Base-by-base conservation (phyloP, 768 basidiomycete species). In the Asterophora parasitica region DNA sequence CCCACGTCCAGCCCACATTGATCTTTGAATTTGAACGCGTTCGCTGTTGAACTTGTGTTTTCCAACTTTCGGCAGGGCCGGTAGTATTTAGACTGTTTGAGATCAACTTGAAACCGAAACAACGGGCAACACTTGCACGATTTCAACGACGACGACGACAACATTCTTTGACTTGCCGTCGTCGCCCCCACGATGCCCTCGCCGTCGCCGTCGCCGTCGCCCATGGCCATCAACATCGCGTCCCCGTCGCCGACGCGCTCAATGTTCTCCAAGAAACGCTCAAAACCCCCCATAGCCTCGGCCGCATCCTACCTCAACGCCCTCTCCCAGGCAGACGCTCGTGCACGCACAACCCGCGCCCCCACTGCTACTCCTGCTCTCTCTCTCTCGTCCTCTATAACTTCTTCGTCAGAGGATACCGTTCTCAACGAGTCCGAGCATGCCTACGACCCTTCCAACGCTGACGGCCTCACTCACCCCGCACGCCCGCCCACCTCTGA, bases 401-500 rank as follows among this genome's bases (percentile, higher is more conserved):
- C 88, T 1, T 67, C 76, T 1, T 80, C 79, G 2, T 85, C 84
- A 0, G 83, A 85, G 54, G 86, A 88, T 55, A 79, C 79, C 16
- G 68, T 82, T 6, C 64, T 86, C 28, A 69, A 77, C 56, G 85
- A 83, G 46, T 56, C 65, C 20, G 78, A 84, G 1, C 61, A 67
- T 23, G 23, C 23, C 23, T 23, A 23, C 23, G 23, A 23, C 23
- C 23, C 23, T 42, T 72, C 75, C 55, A 70, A 71, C 55, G 58
- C 66, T 23, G 78, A 84, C 48, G 79, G 78, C 7, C 77, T 90
- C 37, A 64, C 78, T 7, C 71, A 79, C 44, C 86, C 87, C 13
- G 58, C 68, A 40, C 69, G 67, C n/a, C 82, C 89, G 2, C 89
- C 89, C 0, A 90, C 85, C 31, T 91, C 88, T 0, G 83, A 86